Evolutionary conservation across 305 asterid genomes (phyloP).

Genomic region (Fraxinus paxiana): DNA sequence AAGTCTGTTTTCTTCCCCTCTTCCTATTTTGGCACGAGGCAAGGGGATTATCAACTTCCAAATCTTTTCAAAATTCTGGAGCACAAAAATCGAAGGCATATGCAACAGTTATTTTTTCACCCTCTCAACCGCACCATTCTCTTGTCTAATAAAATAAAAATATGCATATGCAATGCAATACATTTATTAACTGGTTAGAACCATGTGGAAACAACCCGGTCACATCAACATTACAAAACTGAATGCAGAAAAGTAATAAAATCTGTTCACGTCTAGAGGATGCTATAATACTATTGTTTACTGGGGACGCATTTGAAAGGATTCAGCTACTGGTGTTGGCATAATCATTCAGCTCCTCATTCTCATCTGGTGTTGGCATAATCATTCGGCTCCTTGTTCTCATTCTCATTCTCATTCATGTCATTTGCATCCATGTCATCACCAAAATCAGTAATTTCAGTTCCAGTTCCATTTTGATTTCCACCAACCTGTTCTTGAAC

Average conservation of each 20-base stretch:
- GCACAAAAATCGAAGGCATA: background rate
- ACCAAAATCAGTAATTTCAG: conserved; percentile 25
- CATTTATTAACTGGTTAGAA: background rate
- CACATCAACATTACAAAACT: conserved; percentile 4
- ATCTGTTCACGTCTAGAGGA: conserved; percentile 23
- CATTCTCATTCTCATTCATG: conserved; percentile 23
- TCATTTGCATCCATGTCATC: background rate
- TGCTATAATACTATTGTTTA: background rate
- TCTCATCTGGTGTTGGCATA: conserved; percentile 42
- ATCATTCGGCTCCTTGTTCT: conserved; percentile 29
- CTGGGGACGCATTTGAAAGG: background rate
- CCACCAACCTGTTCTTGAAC: conserved; percentile 28
- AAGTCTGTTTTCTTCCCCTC: background rate
- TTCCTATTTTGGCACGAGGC: background rate
- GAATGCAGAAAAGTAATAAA: conserved; percentile 1
- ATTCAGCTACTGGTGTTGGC: conserved; percentile 47
- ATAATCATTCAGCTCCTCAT: conserved; percentile 36
- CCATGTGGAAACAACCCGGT: conserved; percentile 4
- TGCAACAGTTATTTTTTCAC: background rate
- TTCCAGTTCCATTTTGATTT: conserved; percentile 15
- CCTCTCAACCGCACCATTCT: background rate
- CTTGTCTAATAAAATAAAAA: background rate
- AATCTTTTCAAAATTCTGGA: background rate
- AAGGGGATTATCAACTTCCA: background rate
- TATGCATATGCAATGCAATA: background rate